Evolutionary conservation across 169 alveolate genomes (phyloP), one percentile per base, ranked within the genome.

Genomic region (Plasmodium inui): DNA sequence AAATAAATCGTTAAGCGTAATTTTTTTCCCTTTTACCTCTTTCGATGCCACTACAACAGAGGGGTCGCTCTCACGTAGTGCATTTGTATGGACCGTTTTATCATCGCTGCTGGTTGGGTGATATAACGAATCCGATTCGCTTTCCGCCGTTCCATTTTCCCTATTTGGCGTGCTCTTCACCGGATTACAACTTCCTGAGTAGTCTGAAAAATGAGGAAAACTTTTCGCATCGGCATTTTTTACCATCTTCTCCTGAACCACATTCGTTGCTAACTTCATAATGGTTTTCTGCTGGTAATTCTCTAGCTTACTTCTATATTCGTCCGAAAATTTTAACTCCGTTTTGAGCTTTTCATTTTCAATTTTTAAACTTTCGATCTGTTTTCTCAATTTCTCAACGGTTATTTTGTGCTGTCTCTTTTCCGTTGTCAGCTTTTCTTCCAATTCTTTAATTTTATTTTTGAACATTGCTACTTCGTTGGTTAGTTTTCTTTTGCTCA

Each of bases 271-370:
- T 82, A 91, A 37, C 41, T 70, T 91, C 91, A 80, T 82, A 6
- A 91, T 91, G 9, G 95, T 91, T 70, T 91, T 91, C 55, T 91
- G 92, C 32, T 91, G 95, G 83, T 91, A 91, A 70, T 19, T 72
- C 26, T 91, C 95, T 71, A 91, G 55, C 57, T 91, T 91, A 5
- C 76, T 78, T 81, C 95, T 91, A 70, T 91, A 91, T 28, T 91
- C 95, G 55, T 91, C 92, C n/a, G 95, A 91, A 81, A 91, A 44
- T 91, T 91, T 91, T 91, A 91, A 91, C 61, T 91, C 95, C 12
- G 71, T 91, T 70, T 82, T 91, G 37, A 91, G 50, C 22, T 91
- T 91, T 30, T 91, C 95, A 82, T 91, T 91, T 61, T 81, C 91
- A 14, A 44, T 91, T 44, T 61, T 30, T 82, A 91, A 34, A 44